Evolutionary conservation across 2,329 filamentous ascomycete genomes (phyloP), one percentile per base, ranked within the genome.

Genomic region (Paramyrothecium roridum): DNA sequence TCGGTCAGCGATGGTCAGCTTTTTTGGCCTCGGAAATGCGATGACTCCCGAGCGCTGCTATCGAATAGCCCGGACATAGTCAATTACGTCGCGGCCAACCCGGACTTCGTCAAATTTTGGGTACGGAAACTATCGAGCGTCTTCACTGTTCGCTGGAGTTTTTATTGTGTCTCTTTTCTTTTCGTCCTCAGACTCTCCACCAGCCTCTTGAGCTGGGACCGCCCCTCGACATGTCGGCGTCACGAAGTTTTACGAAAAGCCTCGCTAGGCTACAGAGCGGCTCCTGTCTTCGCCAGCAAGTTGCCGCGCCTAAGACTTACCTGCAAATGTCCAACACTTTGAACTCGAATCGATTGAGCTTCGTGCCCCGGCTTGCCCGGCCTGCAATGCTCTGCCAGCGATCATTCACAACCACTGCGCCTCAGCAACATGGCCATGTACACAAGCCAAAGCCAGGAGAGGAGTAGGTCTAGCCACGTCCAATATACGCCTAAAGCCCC

Each of bases 371-470:
- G 52, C 22, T 52, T 52, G 52, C 53, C 37, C 59, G 56, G 19
- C 51, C 60, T 50, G 57, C 56, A 49, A 58, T 58, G 30, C 66
- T 53, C n/a, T 61, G 54, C 30, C 61, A 55, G 20, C 68, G 87
- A 66, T 72, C 70, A 53, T 95, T 97, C 70, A 89, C 88, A 46
- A 83, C 81, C 12, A 87, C 87, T 4, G 68, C 82, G 12, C 67
- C 76, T 55, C 72, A 76, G 53, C 76, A 72, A 51, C 95, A 99
- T 72, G 91, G 89, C 49, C 91, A 98, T 71, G 75, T 97, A 63
- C 84, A 87, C 54, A 83, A 89, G 30, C 93, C 95, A 2, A 93
- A 93, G 74, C 84, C 91, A 0, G 95, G 95, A 50, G 91, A 98
- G 81, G 95, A 97, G 91, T 96, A 79, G 68, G 88, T 75, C 8